Evolutionary conservation across 306 rosid genomes (phyloP), one percentile per base, ranked within the genome.

Genomic region (Senna siamea): DNA sequence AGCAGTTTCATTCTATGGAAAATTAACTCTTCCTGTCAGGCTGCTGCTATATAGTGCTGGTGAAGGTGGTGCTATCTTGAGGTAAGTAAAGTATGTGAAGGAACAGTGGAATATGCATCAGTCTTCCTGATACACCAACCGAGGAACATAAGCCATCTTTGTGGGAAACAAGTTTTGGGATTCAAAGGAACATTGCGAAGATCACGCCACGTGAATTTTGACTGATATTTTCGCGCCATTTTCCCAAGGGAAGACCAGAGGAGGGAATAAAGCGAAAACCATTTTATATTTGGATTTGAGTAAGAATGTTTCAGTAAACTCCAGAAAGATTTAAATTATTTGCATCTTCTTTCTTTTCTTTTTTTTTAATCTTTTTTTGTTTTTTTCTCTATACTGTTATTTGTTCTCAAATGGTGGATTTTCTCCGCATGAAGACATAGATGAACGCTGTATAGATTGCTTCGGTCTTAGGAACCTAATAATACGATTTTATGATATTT

Each of bases 151-250:
- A 70, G 75, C 66, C 64, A 66, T 81, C 71, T 75, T 79, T 77
- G 56, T 80, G 76, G 32, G 56, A 62, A 66, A 32, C 50, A 78
- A 80, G 84, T 79, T 83, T 77, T 79, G 82, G 70, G 75, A 66
- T 71, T 75, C 40, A 66, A 74, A 60, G 48, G 38, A 62, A 62
- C 50, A 38, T 28, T 30, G 10, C 30, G 68, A 74, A 72, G 79
- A 79, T 32, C 37, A 32, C 14, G 58, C 74, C 69, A 23, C 46
- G 58, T 40, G 69, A 80, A 73, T 66, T 54, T 72, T 70, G 74
- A 76, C 70, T 62, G 69, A 75, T 76, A 53, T 83, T 66, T 85
- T 84, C 76, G 76, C 43, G 35, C 72, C 68, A 76, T 73, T 59
- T n/a, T 67, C 53, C 65, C 68, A 40, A 20, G 8, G 57, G 70